Evolutionary conservation across 768 basidiomycete genomes (phyloP), one percentile per base, ranked within the genome.

Genomic region (Amanita molliuscula): DNA sequence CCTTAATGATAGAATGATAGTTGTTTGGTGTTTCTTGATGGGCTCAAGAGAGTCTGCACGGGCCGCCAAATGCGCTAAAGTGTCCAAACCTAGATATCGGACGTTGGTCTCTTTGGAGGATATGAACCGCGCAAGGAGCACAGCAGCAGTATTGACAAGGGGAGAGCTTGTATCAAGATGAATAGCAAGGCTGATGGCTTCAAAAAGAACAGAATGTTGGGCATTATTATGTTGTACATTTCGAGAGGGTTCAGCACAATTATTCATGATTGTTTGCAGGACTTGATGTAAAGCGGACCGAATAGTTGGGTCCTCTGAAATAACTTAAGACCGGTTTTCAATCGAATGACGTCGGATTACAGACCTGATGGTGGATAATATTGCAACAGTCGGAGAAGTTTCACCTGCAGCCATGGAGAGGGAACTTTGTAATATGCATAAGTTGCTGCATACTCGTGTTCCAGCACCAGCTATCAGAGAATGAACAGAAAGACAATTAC

Each of bases 151-250:
- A 50, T 79, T 76, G 10, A 97, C 94, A 11, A 98, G 76, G 11
- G 84, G 80, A 2, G 93, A 96, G 53, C 80, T 90, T 47, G 89
- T 82, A 65, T 98, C 93, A 54, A 98, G 65, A 65, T 99, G 96
- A 55, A 99, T 98, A 11, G 93, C 93, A 37, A 98, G 81, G 54
- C 90, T 75, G 59, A 99, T 99, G 18, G 95, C 95, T 67, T 99
- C 96, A 59, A 98, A 99, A 11, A 99, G 76, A n/a, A 99, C 82
- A 1, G 96, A 88, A 61, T 98, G 92, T 61, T 96, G 95, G 8
- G 95, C 96, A 59, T 99, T 99, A 65, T 95, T 97, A 61, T 99
- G 96, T 62, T 99, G 96, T 10, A 97, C 88, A 57, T 98, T 97
- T 55, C 88, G 77, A 9, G 91, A 84, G 7, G 87, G 86, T 60